phyloP scores from a whole-genome alignment of 345 rosid species.

The Isatis tinctoria region DNA sequence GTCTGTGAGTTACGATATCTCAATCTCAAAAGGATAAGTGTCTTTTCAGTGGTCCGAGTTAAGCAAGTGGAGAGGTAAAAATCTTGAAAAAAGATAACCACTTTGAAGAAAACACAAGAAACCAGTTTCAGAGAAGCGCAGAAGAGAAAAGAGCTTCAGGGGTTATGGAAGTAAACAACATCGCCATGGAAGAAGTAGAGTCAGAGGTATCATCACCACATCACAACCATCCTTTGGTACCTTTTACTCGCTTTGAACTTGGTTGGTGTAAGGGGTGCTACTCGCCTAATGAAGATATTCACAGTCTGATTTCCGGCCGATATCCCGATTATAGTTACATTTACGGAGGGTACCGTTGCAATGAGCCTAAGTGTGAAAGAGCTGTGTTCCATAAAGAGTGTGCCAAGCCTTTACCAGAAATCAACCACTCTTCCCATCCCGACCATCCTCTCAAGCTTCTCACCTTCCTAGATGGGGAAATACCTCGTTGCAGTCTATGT shows the following conservation, averaged over 20 bases:
- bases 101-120: no score
- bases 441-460: conserved; percentile 5
- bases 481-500: background rate
- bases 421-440: conserved; percentile 11
- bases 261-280: background rate
- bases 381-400: conserved; percentile 9
- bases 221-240: background rate
- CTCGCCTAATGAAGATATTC: no score
- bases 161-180: no score
- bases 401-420: background rate
- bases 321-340: background rate
- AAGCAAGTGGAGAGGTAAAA: no score
- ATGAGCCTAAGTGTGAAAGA: background rate
- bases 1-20: no score
- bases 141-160: no score
- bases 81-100: no score
- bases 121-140: no score
- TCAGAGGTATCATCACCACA: no score
- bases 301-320: no score
- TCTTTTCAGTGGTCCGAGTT: no score
- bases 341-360: conserved; percentile 20
- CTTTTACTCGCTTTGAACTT: background rate
- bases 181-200: background rate
- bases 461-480: background rate
- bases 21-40: no score